A percentile compares a stretch with the other conserved stretches of the same genome.
phyloP scores from a whole-genome alignment of 805 yeast species.

The Hanseniaspora valbyensis region DNA sequence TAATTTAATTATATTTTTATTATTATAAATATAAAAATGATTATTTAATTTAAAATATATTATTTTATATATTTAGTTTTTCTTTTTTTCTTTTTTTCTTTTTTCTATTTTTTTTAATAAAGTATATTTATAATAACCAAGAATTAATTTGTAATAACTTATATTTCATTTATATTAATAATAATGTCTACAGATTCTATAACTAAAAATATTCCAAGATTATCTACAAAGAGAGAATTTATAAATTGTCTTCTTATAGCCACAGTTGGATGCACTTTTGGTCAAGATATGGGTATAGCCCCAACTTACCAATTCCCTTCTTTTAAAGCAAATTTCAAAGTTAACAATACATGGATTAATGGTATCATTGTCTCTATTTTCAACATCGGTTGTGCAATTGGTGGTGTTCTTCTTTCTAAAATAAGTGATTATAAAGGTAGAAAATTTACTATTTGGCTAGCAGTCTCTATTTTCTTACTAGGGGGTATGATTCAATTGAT shows the following conservation, averaged over 20 bases:
- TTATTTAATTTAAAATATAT: too few species aligned
- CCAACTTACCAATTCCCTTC: constrained; percentile 40
- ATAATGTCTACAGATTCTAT: too few species aligned
- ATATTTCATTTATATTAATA: too few species aligned
- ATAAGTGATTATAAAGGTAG: constrained; percentile 53
- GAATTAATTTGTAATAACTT: too few species aligned
- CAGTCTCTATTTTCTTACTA: constrained; percentile 45
- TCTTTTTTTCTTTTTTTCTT: too few species aligned
- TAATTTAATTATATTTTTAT: too few species aligned
- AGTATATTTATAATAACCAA: too few species aligned
- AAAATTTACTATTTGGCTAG: constrained; percentile 44
- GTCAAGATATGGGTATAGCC: constrained; percentile 65
- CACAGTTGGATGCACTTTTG: constrained; percentile 62
- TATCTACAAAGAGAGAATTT: constrained; percentile 16
- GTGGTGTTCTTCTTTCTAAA: constrained; percentile 51
- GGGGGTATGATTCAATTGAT: constrained; percentile 53
- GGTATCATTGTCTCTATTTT: constrained; percentile 48
- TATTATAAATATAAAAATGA: too few species aligned
- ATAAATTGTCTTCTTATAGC: constrained; percentile 47
- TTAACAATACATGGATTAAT: constrained; percentile 32
- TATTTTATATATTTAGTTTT: too few species aligned
- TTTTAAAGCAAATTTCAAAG: constrained; percentile 43
- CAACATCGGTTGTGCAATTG: constrained; percentile 61
- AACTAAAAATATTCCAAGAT: too few species aligned
- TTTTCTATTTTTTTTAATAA: too few species aligned